These are phyloP conservation scores for Xylaria sp. DNA, from an alignment of 2,329 filamentous ascomycete genomes.

Conservation along the genomic window DNA sequence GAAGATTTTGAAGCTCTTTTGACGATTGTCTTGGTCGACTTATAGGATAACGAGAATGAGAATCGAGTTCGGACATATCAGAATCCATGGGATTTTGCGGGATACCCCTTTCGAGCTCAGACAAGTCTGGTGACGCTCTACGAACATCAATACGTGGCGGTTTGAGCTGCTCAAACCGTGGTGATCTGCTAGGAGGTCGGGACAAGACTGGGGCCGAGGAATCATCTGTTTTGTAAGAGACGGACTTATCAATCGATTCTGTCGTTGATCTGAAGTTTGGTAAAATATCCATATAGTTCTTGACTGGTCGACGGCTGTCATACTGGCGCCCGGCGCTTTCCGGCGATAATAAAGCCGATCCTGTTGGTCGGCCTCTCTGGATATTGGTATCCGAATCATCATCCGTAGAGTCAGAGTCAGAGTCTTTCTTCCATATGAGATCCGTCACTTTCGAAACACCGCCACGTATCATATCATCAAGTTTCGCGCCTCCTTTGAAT, in stretches of 20 bases:
- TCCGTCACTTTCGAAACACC: conserved; percentile 67
- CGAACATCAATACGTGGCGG: conserved; percentile 61
- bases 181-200: conserved; percentile 54
- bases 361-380: conserved; percentile 52
- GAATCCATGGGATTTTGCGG: conserved; percentile 43
- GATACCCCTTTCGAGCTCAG: conserved; percentile 41
- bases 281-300: conserved; percentile 63
- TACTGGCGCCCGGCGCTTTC: conserved; percentile 47
- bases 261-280: conserved; percentile 58
- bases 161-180: conserved; percentile 60
- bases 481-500: conserved; percentile 75
- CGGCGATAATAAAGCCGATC: conserved; percentile 51
- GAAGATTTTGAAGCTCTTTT: conserved; percentile 50
- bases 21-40: conserved; percentile 50
- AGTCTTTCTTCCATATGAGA: conserved; percentile 66
- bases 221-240: conserved; percentile 35
- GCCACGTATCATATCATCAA: conserved; percentile 75
- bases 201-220: conserved; percentile 39
- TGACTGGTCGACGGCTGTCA: conserved; percentile 49
- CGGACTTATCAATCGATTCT: conserved; percentile 42
- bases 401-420: conserved; percentile 53
- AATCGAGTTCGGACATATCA: conserved; percentile 55
- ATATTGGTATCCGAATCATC: conserved; percentile 62
- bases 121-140: conserved; percentile 53
- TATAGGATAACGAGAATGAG: conserved; percentile 43